phyloP scores from a whole-genome alignment of 495 filamentous ascomycete genomes.

The Entonaema liquescens region DNA sequence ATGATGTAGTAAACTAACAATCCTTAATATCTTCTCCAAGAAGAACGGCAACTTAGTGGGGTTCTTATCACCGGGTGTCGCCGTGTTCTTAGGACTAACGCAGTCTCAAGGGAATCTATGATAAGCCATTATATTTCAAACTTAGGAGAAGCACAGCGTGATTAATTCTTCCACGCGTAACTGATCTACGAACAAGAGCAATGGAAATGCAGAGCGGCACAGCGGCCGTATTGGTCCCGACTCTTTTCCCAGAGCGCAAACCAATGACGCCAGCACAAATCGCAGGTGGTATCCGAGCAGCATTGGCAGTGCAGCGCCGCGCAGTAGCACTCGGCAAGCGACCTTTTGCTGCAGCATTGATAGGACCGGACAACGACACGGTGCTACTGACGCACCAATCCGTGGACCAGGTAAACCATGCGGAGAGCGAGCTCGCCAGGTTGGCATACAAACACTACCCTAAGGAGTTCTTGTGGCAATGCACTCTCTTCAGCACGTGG shows the following conservation, averaged over 20 bases:
- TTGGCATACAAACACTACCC: conserved; percentile 61
- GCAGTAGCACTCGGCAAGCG: conserved; percentile 55
- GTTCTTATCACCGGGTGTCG: background rate
- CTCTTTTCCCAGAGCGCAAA: conserved; percentile 47
- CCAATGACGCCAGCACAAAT: conserved; percentile 50
- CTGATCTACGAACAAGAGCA: background rate
- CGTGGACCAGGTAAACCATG: conserved; percentile 65
- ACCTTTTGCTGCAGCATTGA: conserved; percentile 59
- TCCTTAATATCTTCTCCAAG: too few species aligned
- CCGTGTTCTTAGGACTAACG: background rate
- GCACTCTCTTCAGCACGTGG: conserved; percentile 64
- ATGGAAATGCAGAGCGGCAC: conserved; percentile 33
- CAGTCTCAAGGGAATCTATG: background rate
- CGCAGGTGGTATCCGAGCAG: conserved; percentile 47
- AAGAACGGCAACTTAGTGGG: too few species aligned
- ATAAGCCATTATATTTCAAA: background rate
- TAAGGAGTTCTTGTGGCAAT: conserved; percentile 57
- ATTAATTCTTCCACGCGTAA: background rate
- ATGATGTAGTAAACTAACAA: background rate
- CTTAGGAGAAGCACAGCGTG: background rate
- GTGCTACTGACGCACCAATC: conserved; percentile 58
- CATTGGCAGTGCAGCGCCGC: conserved; percentile 52
- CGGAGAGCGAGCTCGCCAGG: conserved; percentile 60
- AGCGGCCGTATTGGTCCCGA: background rate
- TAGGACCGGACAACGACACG: conserved; percentile 60